A percentile compares a stretch with the other conserved stretches of the same genome.
Conservation (phyloP, 202 grass and related monocot species). For the Carex sylvatica region DNA sequence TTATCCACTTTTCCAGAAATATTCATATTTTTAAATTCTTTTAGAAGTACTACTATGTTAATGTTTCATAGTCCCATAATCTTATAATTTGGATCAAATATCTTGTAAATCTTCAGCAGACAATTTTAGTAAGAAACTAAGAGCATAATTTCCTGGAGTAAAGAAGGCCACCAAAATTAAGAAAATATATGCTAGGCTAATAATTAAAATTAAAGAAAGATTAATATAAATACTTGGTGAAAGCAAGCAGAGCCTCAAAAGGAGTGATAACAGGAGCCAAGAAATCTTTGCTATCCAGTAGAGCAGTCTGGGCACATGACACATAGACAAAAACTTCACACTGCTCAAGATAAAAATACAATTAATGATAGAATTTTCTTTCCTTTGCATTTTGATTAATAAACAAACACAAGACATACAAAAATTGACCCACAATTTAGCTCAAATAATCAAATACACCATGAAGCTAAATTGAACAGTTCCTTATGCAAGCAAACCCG, state of each 20-base stretch:
- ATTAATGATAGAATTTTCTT: not conserved
- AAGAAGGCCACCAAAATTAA: not conserved
- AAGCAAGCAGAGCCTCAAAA: conserved; percentile 94
- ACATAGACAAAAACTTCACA: conserved; percentile 97
- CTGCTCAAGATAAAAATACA: conserved; percentile 28
- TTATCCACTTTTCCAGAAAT: not conserved
- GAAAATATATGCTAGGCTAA: not conserved
- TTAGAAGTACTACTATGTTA: not conserved
- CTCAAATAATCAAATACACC: not conserved
- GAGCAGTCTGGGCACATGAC: conserved; percentile 92
- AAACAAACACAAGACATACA: not conserved
- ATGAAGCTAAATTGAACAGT: not conserved
- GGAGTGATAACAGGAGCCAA: conserved; percentile 90
- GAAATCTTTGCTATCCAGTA: conserved; percentile 96
- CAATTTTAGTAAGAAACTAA: not conserved
- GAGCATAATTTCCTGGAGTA: not conserved
- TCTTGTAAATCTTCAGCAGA: not conserved
- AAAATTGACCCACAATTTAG: not conserved
- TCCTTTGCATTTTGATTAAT: not conserved
- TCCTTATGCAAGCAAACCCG: not conserved
- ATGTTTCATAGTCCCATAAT: not conserved
- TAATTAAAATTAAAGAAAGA: not conserved
- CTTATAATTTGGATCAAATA: conserved; percentile 2
- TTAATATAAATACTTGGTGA: conserved; percentile 51
- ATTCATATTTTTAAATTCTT: not conserved